Percentiles rank a stretch among this genome's conserved stretches.
These are phyloP conservation scores for Geosiphon pyriformis DNA, from an alignment of 192 early-diverging fungal genomes.

Conservation along the genomic window DNA sequence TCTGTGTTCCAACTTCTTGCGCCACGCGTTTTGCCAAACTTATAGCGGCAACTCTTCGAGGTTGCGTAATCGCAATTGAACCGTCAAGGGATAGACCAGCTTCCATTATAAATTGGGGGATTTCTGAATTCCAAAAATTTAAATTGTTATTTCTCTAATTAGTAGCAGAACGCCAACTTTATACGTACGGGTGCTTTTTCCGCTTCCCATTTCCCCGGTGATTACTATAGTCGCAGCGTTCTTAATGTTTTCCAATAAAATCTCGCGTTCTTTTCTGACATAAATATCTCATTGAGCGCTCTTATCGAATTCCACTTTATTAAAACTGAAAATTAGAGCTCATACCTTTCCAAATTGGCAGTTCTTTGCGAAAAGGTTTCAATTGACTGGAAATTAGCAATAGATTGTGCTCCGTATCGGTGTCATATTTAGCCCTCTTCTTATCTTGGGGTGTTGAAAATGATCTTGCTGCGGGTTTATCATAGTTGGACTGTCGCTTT, in stretches of 20 bases:
- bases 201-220: slow-evolving; percentile 94
- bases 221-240: slow-evolving; percentile 74
- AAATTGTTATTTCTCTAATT: not conserved
- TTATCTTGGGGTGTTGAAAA: no score
- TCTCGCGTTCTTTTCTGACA: slow-evolving; percentile 39
- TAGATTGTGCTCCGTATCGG: no score
- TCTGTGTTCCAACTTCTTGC: slow-evolving; percentile 66
- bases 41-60: slow-evolving; percentile 79
- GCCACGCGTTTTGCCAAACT: slow-evolving; percentile 74
- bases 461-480: no score
- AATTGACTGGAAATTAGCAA: no score
- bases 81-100: slow-evolving; percentile 54
- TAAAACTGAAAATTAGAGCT: not conserved
- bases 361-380: slow-evolving; percentile 9
- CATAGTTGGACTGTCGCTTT: no score
- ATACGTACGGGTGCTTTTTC: slow-evolving; percentile 81
- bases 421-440: no score
- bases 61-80: slow-evolving; percentile 78
- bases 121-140: slow-evolving; percentile 43
- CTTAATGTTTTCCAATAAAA: slow-evolving; percentile 72
- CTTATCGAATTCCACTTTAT: not conserved
- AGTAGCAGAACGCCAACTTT: not conserved
- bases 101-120: slow-evolving; percentile 90
- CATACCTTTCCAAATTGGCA: slow-evolving; percentile 26
- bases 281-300: no score